Conservation (phyloP, 306 rosid genomes). For the Delonix regia region DNA sequence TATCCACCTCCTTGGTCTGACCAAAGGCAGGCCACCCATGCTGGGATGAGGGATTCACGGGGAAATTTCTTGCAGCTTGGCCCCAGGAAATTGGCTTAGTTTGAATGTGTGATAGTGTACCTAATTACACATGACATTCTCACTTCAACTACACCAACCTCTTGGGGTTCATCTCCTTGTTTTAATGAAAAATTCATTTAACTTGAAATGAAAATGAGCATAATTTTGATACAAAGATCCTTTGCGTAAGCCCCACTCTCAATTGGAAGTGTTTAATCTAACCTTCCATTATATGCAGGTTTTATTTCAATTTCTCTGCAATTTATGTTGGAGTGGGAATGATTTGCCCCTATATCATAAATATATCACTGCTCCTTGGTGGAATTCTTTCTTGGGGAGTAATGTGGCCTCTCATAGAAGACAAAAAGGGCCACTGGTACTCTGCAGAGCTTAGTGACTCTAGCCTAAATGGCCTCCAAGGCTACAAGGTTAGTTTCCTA, state of each 20-base stretch:
- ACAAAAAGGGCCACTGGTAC: slow-evolving; percentile 53
- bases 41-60: neutral
- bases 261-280: neutral
- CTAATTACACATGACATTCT: neutral
- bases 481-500: slow-evolving; percentile 51
- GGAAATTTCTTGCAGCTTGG: neutral
- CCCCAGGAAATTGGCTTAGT: neutral
- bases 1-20: neutral
- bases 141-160: neutral
- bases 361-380: slow-evolving; percentile 57
- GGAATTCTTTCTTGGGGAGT: slow-evolving; percentile 64
- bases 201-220: slow-evolving; percentile 22
- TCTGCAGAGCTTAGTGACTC: neutral
- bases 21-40: neutral
- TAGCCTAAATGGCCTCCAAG: slow-evolving; percentile 52
- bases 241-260: slow-evolving; percentile 1
- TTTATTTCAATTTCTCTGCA: slow-evolving; percentile 58
- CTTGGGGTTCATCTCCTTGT: slow-evolving; percentile 17
- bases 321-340: slow-evolving; percentile 61
- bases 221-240: slow-evolving; percentile 13
- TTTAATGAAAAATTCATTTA: neutral
- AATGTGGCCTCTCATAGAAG: slow-evolving; percentile 60
- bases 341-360: slow-evolving; percentile 64
- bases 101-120: neutral
- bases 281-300: slow-evolving; percentile 38